phyloP scores from a whole-genome alignment of 495 filamentous ascomycete species.

The Immersiella caudata region DNA sequence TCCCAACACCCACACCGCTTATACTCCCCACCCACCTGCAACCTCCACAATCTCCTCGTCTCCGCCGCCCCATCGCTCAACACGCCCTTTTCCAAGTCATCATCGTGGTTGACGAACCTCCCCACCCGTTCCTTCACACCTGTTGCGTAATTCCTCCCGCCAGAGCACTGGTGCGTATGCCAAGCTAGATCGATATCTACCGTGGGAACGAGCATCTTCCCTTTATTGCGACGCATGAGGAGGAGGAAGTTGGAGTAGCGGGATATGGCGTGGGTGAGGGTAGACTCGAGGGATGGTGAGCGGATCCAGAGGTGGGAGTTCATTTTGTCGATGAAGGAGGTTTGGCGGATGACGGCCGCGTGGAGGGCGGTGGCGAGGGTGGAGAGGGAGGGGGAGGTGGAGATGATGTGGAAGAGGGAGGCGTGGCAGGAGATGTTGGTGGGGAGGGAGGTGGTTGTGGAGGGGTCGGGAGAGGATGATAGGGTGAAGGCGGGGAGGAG shows the following conservation, averaged over 20 bases:
- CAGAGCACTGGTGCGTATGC: conserved; percentile 21
- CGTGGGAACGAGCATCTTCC: conserved; percentile 10
- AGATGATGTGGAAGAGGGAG: neutral
- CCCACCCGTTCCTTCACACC: conserved; percentile 12
- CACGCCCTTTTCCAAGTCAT: neutral
- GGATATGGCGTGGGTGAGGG: conserved; percentile 5
- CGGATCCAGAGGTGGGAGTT: conserved; percentile 18
- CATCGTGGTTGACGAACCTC: conserved; percentile 17
- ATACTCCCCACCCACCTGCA: conserved; percentile 11
- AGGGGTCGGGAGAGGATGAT: neutral
- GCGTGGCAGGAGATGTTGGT: neutral
- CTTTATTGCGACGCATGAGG: conserved; percentile 7
- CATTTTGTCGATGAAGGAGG: conserved; percentile 20
- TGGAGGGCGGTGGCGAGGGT: conserved; percentile 14
- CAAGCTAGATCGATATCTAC: conserved; percentile 19
- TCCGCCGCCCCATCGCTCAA: conserved; percentile 3
- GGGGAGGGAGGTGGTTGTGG: neutral
- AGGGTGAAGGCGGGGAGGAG: neutral
- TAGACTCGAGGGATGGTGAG: neutral
- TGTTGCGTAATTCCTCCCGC: neutral
- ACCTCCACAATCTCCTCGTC: conserved; percentile 1
- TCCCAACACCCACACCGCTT: conserved; percentile 16
- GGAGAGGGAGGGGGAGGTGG: neutral
- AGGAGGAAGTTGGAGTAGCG: conserved; percentile 16
- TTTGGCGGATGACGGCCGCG: conserved; percentile 18